Evolutionary conservation across 2,329 filamentous ascomycete genomes (phyloP).

Genomic region (Epichloe baconii): DNA sequence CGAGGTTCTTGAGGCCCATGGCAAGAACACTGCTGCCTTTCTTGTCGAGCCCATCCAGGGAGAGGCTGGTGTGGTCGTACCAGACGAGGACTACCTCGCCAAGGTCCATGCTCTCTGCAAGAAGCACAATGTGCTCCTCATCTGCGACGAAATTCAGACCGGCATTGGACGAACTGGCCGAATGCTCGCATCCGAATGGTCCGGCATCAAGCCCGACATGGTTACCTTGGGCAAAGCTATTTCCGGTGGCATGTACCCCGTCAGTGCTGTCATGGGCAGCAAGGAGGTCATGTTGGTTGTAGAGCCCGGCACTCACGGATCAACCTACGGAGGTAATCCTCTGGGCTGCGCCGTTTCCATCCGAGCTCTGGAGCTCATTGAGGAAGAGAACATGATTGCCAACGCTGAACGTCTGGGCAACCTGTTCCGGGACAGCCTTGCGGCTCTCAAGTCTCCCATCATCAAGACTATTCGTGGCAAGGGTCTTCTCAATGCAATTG

Average conservation of each 20-base stretch:
- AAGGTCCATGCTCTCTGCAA: constrained; percentile 76
- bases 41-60: constrained; percentile 95
- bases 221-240: constrained; percentile 95
- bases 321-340: constrained; percentile 96
- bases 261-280: constrained; percentile 77
- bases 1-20: constrained; percentile 64
- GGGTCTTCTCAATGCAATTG: constrained; percentile 86
- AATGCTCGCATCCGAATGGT: constrained; percentile 91
- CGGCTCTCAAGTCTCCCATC: constrained; percentile 63
- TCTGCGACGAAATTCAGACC: constrained; percentile 98
- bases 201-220: constrained; percentile 87
- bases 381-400: constrained; percentile 79
- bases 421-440: constrained; percentile 68
- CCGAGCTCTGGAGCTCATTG: constrained; percentile 81
- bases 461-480: constrained; percentile 79
- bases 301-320: constrained; percentile 93
- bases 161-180: constrained; percentile 90
- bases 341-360: constrained; percentile 92
- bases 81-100: constrained; percentile 74
- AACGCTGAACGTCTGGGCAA: constrained; percentile 71
- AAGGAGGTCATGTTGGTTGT: constrained; percentile 92
- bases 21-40: constrained; percentile 79
- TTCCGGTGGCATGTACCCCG: constrained; percentile 97
- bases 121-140: constrained; percentile 89
- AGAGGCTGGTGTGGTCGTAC: constrained; percentile 92